Base-by-base conservation (phyloP, 495 filamentous ascomycete species). In the Lentithecium fluviatile region DNA sequence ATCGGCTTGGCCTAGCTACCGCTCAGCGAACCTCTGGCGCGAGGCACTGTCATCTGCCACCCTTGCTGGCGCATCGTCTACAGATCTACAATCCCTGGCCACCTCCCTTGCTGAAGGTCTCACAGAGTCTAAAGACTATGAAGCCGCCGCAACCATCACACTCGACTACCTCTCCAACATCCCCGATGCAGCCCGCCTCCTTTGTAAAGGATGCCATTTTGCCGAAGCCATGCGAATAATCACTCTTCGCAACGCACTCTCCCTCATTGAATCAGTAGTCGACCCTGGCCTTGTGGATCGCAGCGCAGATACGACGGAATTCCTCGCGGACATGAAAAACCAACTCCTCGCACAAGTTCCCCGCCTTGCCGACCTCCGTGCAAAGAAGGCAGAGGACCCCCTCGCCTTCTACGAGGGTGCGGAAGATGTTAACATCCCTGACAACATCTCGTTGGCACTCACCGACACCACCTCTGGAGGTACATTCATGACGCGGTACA, bases 401-500 rank as follows among this genome's bases (percentile, higher is more conserved):
- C 79, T 78, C 43, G 73, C 77, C 15, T 80, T 75, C 61, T 71
- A 75, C 42, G 79, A 77, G 24, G 91, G 55, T 83, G 82, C 17
- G 74, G 67, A 55, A 2, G 72, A 67, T 37, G 78, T 70, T 36
- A 88, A 94, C 65, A 80, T 95, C 5, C 93, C 93, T 0, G 94
- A 98, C 67, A 91, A 98, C 71, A 79, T 98, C 50, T 94, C 89
- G 6, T 78, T 98, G 13, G 93, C 94, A 2, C 88, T 93, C 0
- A 94, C 86, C 11, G 89, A 94, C 68, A 80, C 86, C 0, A 92
- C 89, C 15, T 86, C 88, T 6, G 84, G 81, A 15, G 87, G 86
- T 3, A 88, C 85, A 46, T 79, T 98, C 73, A 93, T 96, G 76
- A 98, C 94, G 6, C 75, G 92, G 12, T 98, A 98, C 71, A 97